Base-by-base conservation (phyloP, 495 filamentous ascomycete species). In the Tuber magnatum region DNA sequence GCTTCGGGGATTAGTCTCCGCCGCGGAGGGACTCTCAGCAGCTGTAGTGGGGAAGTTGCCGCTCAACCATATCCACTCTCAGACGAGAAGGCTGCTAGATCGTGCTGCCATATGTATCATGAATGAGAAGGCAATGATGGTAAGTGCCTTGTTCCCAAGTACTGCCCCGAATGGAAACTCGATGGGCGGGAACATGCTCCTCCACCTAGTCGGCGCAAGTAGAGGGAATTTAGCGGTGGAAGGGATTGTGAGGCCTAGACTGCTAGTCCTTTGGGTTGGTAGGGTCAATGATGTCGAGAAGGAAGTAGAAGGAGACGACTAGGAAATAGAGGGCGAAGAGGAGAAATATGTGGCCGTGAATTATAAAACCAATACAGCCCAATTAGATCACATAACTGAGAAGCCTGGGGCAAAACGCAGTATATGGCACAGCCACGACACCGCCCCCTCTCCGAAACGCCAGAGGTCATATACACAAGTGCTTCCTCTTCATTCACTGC, bases 181-280 rank as follows among this genome's bases (percentile, higher is more conserved):
- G 51, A 61, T 14, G 18, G 75, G 80, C 38, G 71, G 71, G 14
- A 75, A 75, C 73, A 56, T 82, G 18, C 71, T 82, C 24, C 81
- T 81, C 8, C 78, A 80, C 71, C 48, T 82, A 4, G 78, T 80
- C 24, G 78, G 78, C 35, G 42, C 75, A 40, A 28, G 78, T 28
- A 70, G 40, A 40, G 76, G 42, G 3, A 61, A 44, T 20, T 28
- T 76, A 32, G 56, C 38, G n/a, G 28, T 77, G 1, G 77, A 82
- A 40, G 81, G 78, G 35, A 69, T 82, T 71, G 70, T 78, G 32
- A 75, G 81, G 24, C 81, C 81, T 74, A 72, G 81, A 39, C 12
- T 82, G 68, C 81, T 81, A 20, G 76, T 82, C 72, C 72, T 82
- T 16, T 80, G 81, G 81, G 78, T 76, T 35, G 81, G 81, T 7